Evolutionary conservation across 2,329 filamentous ascomycete genomes (phyloP).

Genomic region (Xylariaceae sp.): DNA sequence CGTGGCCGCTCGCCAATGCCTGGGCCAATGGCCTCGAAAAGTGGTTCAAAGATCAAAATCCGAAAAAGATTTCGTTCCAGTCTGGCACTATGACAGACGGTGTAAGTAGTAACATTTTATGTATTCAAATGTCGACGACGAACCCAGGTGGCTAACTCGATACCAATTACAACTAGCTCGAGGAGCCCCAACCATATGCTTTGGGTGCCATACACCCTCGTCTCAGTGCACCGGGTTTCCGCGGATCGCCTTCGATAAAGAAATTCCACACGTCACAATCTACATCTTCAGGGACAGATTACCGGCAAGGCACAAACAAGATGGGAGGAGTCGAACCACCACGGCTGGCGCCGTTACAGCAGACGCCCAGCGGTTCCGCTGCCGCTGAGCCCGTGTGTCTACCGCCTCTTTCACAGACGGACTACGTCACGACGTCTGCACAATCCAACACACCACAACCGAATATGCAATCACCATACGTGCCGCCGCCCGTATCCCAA

Average conservation of each 20-base stretch:
- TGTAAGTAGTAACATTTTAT: slow-evolving; percentile 26
- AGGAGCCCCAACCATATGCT: slow-evolving; percentile 27
- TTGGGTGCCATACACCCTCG: slow-evolving; percentile 25
- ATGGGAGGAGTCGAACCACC: slow-evolving; percentile 20
- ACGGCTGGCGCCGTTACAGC: slow-evolving; percentile 26
- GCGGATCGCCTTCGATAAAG: slow-evolving; percentile 16
- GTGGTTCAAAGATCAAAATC: slow-evolving; percentile 41
- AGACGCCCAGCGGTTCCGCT: slow-evolving; percentile 18
- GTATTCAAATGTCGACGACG: neutral
- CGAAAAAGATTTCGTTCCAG: slow-evolving; percentile 36
- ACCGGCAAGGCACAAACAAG: slow-evolving; percentile 9
- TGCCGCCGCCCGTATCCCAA: slow-evolving; percentile 17
- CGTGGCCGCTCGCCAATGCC: slow-evolving; percentile 48
- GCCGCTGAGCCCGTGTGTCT: slow-evolving; percentile 27
- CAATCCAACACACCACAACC: slow-evolving; percentile 16
- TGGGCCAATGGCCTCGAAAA: slow-evolving; percentile 48
- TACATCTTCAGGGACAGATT: slow-evolving; percentile 15
- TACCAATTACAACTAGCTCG: slow-evolving; percentile 13
- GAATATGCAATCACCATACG: neutral
- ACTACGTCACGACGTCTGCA: slow-evolving; percentile 22
- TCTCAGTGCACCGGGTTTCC: slow-evolving; percentile 19
- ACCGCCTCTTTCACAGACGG: slow-evolving; percentile 26
- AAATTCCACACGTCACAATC: slow-evolving; percentile 23
- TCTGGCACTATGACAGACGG: slow-evolving; percentile 47
- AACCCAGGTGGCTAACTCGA: neutral